A percentile compares a stretch with the other conserved stretches of the same genome.
Conservation (phyloP, 129 eudicot species). For the Arctium minus region DNA sequence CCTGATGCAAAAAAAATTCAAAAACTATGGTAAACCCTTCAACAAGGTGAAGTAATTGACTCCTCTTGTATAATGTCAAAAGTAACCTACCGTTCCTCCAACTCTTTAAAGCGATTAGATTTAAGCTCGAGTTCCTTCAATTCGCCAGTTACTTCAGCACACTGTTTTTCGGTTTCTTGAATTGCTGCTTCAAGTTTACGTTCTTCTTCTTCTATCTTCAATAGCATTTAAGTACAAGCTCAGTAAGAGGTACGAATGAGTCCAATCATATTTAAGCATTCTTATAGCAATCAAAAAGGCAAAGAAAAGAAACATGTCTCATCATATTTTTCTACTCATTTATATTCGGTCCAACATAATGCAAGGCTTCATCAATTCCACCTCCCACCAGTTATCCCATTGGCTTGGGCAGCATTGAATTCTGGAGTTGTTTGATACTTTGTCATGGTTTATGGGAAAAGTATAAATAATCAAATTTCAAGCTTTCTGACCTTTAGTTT, state of each 20-base stretch:
- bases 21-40: conserved; percentile 18
- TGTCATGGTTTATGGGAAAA: not conserved
- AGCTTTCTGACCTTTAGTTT: conserved; percentile 60
- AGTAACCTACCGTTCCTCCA: conserved; percentile 77
- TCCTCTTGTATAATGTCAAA: not conserved
- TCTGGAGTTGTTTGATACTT: not conserved
- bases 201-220: conserved; percentile 95
- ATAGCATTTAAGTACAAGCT: conserved; percentile 2
- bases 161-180: conserved; percentile 91
- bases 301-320: not conserved
- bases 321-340: not conserved
- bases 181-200: conserved; percentile 97
- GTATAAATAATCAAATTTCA: not conserved
- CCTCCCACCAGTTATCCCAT: not conserved
- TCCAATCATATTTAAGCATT: not conserved
- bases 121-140: conserved; percentile 85
- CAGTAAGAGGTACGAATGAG: not conserved
- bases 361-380: not conserved
- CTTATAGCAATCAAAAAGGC: not conserved
- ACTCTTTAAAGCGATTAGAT: conserved; percentile 86
- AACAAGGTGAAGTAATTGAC: not conserved
- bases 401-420: not conserved
- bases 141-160: conserved; percentile 81
- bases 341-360: not conserved
- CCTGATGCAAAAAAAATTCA: conserved; percentile 37